phyloP scores from a whole-genome alignment of 2,329 filamentous ascomycete species.

The Niveomyces coronatus region DNA sequence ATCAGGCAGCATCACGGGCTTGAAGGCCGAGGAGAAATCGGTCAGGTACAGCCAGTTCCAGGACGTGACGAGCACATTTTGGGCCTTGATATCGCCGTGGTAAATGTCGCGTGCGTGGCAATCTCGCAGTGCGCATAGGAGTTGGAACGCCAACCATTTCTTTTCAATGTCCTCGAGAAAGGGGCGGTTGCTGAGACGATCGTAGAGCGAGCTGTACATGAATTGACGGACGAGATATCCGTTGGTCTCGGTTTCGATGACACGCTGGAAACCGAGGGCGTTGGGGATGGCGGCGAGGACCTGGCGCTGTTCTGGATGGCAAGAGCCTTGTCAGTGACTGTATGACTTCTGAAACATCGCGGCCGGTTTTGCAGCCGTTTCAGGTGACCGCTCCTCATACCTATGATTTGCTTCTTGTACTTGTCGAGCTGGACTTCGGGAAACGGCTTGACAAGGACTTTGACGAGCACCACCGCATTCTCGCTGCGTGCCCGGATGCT shows the following conservation, averaged over 20 bases:
- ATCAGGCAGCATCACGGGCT: constrained; percentile 85
- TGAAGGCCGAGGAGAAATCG: constrained; percentile 95
- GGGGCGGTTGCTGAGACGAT: constrained; percentile 89
- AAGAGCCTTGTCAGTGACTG: too few relatives aligned
- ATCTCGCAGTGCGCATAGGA: constrained; percentile 84
- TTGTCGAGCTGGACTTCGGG: constrained; percentile 67
- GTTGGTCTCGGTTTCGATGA: constrained; percentile 83
- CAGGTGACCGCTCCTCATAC: constrained; percentile 32
- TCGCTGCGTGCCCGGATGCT: constrained; percentile 83
- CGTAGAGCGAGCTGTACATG: constrained; percentile 93
- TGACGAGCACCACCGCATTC: constrained; percentile 86
- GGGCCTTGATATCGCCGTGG: constrained; percentile 97
- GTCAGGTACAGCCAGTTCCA: constrained; percentile 99
- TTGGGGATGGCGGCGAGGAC: constrained; percentile 78
- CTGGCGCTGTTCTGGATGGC: constrained; percentile 59
- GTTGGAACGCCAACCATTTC: constrained; percentile 95
- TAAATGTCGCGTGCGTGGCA: constrained; percentile 84
- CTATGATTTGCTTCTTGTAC: constrained; percentile 66
- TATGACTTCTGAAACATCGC: background rate
- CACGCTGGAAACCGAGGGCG: constrained; percentile 78
- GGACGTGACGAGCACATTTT: constrained; percentile 92
- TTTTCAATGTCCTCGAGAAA: constrained; percentile 97
- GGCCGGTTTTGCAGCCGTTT: too few relatives aligned
- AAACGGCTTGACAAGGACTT: constrained; percentile 90
- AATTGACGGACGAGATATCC: constrained; percentile 92